phyloP scores from a whole-genome alignment of 805 yeast species.

The Yarrowia bubula region DNA sequence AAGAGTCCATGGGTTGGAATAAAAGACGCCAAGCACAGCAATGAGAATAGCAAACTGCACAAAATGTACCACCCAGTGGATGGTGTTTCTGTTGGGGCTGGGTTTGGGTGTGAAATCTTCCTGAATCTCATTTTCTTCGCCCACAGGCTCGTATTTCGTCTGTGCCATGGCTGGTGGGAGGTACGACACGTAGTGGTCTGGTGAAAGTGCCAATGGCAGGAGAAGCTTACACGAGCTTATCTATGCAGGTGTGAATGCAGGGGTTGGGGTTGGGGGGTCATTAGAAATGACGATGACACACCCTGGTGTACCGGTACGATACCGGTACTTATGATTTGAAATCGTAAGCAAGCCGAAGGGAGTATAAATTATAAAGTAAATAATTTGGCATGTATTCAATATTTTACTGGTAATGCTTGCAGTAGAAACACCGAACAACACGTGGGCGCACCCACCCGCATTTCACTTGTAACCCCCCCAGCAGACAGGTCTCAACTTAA shows the following conservation, averaged over 20 bases:
- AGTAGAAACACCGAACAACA: too few relatives aligned
- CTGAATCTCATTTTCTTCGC: background rate
- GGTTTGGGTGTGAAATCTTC: background rate
- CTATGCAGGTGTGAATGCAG: constrained; percentile 14
- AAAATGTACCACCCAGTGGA: constrained; percentile 12
- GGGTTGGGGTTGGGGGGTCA: background rate
- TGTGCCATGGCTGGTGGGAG: background rate
- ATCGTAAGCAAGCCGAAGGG: too few relatives aligned
- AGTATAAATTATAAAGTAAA: too few relatives aligned
- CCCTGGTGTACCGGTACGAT: too few relatives aligned
- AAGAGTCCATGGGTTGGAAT: background rate
- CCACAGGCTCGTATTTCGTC: constrained; percentile 7
- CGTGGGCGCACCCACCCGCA: too few relatives aligned
- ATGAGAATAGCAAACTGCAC: constrained; percentile 3
- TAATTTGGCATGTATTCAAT: too few relatives aligned
- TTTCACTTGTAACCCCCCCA: too few relatives aligned
- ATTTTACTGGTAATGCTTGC: too few relatives aligned
- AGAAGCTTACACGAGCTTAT: background rate
- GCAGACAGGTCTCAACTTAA: too few relatives aligned
- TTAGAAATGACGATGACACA: too few relatives aligned
- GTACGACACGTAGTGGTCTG: background rate
- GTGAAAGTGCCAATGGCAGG: background rate
- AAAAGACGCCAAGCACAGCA: background rate
- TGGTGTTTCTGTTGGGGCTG: background rate
- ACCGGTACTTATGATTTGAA: too few relatives aligned